phyloP scores from a whole-genome alignment of 108 stramenopile genomes.

The Conticribra guillardii region DNA sequence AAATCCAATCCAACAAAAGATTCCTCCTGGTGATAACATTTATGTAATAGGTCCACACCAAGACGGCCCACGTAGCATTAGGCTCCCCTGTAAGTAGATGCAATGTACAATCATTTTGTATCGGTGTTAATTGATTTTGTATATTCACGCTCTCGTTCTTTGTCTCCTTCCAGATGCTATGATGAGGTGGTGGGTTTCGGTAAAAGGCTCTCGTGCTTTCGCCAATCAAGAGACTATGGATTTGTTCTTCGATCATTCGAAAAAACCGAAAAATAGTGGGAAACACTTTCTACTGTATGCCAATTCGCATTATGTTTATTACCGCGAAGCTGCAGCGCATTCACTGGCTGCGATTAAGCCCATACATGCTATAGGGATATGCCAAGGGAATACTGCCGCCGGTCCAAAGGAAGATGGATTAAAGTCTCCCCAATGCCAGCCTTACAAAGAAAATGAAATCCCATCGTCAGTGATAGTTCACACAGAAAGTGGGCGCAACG shows the following conservation, averaged over 20 bases:
- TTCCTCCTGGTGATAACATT: constrained; percentile 19
- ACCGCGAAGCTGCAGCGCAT: constrained; percentile 23
- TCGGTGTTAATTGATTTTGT: too few species aligned
- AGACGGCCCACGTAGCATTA: constrained; percentile 29
- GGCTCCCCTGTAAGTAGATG: constrained; percentile 18
- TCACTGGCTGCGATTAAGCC: constrained; percentile 16
- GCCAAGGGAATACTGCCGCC: constrained; percentile 21
- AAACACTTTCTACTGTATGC: constrained; percentile 30
- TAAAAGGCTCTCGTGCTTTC: constrained; percentile 12
- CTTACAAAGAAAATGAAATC: constrained; percentile 3
- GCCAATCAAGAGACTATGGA: not conserved
- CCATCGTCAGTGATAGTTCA: constrained; percentile 9
- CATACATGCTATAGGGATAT: constrained; percentile 27
- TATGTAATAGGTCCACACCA: constrained; percentile 27
- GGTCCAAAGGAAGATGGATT: not conserved
- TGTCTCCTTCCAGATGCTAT: constrained; percentile 4
- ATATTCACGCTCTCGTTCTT: too few species aligned
- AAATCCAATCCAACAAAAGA: too few species aligned
- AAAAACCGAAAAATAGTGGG: constrained; percentile 34
- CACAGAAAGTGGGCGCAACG: not conserved
- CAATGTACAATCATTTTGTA: too few species aligned
- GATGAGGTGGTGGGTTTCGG: constrained; percentile 28
- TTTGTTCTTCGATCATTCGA: constrained; percentile 16
- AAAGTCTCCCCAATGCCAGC: constrained; percentile 10
- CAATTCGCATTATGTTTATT: constrained; percentile 24